Evolutionary conservation across 1,284 basidiomycete species (phyloP).

Genomic region (Marasmius tenuissimus): DNA sequence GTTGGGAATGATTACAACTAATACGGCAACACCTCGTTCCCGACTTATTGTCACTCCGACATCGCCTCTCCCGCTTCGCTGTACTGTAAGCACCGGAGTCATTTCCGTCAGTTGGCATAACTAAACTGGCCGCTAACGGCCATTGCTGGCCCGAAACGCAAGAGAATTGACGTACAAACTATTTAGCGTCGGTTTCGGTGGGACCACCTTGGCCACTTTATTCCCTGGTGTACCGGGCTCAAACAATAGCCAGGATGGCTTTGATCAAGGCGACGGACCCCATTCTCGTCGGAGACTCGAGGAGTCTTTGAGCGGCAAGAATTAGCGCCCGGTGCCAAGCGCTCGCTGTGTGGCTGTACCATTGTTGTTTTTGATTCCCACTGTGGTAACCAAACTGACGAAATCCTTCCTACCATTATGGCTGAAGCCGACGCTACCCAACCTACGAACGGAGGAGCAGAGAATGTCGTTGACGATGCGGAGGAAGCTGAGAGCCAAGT

Average conservation of each 20-base stretch:
- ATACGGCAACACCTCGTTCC: background rate
- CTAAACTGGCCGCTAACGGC: too few species aligned
- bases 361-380: background rate
- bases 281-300: too few species aligned
- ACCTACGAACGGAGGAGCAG: slow-evolving; percentile 32
- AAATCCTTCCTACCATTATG: slow-evolving; percentile 20
- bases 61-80: background rate
- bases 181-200: background rate
- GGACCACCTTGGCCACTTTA: too few species aligned
- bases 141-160: too few species aligned
- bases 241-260: too few species aligned
- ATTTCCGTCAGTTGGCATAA: too few species aligned
- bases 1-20: background rate
- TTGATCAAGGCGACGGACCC: too few species aligned
- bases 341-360: background rate
- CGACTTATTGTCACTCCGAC: background rate
- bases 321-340: background rate
- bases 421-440: slow-evolving; percentile 36
- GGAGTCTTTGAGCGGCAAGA: too few species aligned
- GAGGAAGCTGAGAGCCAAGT: slow-evolving; percentile 64
- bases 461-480: slow-evolving; percentile 48
- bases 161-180: background rate
- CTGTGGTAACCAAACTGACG: background rate
- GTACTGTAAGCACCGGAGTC: background rate
- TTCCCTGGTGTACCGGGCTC: too few species aligned